phyloP scores from a whole-genome alignment of 257 asterid species.

The Jaltomata sinuosa region DNA sequence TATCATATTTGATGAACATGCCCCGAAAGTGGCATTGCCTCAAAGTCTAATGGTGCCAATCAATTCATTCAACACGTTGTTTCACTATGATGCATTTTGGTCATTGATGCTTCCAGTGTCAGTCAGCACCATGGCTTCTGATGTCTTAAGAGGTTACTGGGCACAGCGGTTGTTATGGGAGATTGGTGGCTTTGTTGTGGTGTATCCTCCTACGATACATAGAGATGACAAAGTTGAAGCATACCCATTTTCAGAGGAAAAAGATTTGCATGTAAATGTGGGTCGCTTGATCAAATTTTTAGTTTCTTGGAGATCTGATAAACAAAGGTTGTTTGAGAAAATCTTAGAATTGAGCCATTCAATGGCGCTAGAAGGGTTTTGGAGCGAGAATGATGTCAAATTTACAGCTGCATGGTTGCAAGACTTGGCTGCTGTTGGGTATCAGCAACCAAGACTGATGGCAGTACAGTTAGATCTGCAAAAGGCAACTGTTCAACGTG shows the following conservation, averaged over 20 bases:
- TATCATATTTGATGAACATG: conserved; percentile 68
- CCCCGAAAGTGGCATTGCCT: conserved; percentile 88
- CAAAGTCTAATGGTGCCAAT: conserved; percentile 88
- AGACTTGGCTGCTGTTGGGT: conserved; percentile 83
- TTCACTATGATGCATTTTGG: conserved; percentile 89
- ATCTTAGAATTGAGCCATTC: conserved; percentile 71
- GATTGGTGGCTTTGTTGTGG: conserved; percentile 73
- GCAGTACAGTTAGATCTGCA: conserved; percentile 68
- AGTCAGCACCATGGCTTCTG: conserved; percentile 95
- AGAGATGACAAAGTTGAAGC: conserved; percentile 60
- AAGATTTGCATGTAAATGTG: conserved; percentile 87
- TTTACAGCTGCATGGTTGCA: conserved; percentile 97
- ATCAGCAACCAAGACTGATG: conserved; percentile 88
- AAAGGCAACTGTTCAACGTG: conserved; percentile 64
- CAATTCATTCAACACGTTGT: conserved; percentile 82
- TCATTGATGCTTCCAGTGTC: conserved; percentile 96
- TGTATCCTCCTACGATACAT: conserved; percentile 79
- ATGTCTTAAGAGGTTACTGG: conserved; percentile 91
- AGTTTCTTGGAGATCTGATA: conserved; percentile 69
- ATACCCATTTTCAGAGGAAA: conserved; percentile 89
- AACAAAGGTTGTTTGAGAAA: conserved; percentile 68
- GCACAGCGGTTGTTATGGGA: conserved; percentile 96
- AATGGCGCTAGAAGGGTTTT: conserved; percentile 94
- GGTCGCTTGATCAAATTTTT: conserved; percentile 78
- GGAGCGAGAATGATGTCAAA: conserved; percentile 77